Evolutionary conservation across 2,329 filamentous ascomycete species (phyloP).

Genomic region (Calonectria pseudoturangicola): DNA sequence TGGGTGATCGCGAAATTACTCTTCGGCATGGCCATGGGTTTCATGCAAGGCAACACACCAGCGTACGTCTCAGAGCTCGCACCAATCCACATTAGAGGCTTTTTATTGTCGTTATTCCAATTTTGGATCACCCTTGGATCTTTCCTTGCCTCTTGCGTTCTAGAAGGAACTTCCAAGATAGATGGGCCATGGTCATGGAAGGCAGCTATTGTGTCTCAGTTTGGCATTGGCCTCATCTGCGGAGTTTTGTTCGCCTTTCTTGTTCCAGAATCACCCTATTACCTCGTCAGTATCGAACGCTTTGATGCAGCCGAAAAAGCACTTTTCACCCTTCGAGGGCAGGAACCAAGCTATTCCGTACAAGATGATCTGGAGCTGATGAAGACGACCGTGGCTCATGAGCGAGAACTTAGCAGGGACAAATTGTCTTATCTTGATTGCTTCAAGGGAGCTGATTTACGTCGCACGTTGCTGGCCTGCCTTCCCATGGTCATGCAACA

Average conservation of each 20-base stretch:
- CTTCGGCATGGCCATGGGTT: slow-evolving; percentile 18
- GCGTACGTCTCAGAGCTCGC: background rate
- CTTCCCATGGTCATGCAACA: slow-evolving; percentile 1
- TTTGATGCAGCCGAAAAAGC: background rate
- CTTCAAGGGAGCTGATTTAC: background rate
- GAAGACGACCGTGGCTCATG: background rate
- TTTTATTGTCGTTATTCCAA: slow-evolving; percentile 2
- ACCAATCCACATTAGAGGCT: background rate
- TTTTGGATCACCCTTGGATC: slow-evolving; percentile 5
- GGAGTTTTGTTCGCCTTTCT: background rate
- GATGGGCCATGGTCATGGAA: slow-evolving; percentile 5
- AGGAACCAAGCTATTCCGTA: background rate
- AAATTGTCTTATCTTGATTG: slow-evolving; percentile 1
- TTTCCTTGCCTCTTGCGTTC: background rate
- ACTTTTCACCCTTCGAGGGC: background rate
- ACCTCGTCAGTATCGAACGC: background rate
- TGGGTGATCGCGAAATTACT: slow-evolving; percentile 6
- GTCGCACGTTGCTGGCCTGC: background rate
- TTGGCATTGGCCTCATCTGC: background rate
- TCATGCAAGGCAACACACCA: slow-evolving; percentile 13
- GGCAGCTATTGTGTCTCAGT: background rate
- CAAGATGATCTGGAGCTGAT: background rate
- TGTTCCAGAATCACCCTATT: slow-evolving; percentile 4
- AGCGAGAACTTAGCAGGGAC: background rate
- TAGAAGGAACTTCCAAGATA: background rate